Evolutionary conservation across 1,284 basidiomycete species (phyloP), one percentile per base, ranked within the genome.

Genomic region (Gymnopus androsaceus): DNA sequence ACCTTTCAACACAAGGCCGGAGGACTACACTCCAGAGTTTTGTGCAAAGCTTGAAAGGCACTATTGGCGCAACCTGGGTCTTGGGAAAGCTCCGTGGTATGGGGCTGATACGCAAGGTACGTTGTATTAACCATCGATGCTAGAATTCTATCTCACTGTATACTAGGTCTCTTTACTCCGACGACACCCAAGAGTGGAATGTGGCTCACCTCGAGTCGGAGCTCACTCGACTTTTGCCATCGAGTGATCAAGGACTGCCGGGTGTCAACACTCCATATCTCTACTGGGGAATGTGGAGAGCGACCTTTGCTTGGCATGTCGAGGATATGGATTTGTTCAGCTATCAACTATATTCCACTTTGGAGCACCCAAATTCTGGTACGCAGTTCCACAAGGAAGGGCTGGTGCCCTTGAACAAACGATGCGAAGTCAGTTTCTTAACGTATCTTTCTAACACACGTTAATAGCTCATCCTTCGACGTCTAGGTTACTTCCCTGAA

Each of bases 341-440:
- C 54, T n/a, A 99, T 99, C 77, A 99, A 98, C 72, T 98, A 97
- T 69, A 95, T 99, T n/a, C 59, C 96, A 99, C 72, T 99, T 98
- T 68, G 96, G 96, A 2, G 95, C 96, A 0, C 95, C 95, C 1
- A 99, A 91, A 64, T 88, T 92, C 68, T 99, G 97, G 96, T 99
- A 99, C 71, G 88, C 95, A 0, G 83, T 98, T 30, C 95, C 95
- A 7, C 96, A 98, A 69, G 86, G 80, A 30, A 84, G 89, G 62
- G 88, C 91, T 4, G 75, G 77, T 19, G 83, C 86, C 11, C 81
- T 97, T 41, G 95, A 97, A 70, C 78, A 84, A 36, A 85, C 85
- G 4, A 92, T 96, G 86, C 81, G 84, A 70, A 83, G 92, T 92
- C 59, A 58, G 78, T 71, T 3, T 44, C 7, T 12, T 27, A 50